phyloP scores from a whole-genome alignment of 371 early-diverging fungal species.

The Mortierella sp. region DNA sequence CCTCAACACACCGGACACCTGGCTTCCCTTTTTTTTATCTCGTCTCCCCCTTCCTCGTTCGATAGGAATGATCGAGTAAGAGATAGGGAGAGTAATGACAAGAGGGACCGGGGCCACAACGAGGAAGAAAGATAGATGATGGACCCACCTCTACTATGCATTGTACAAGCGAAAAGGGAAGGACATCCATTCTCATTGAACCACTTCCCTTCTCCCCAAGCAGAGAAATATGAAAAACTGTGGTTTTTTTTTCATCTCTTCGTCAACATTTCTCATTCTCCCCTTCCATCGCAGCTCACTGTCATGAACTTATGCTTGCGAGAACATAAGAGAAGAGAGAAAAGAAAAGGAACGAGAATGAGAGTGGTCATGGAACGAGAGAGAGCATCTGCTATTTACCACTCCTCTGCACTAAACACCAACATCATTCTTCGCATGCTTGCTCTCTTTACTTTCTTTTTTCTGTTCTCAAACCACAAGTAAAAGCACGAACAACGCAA shows the following conservation, averaged over 20 bases:
- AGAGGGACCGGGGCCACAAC: background rate
- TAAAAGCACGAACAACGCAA: background rate
- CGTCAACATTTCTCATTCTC: background rate
- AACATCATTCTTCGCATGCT: background rate
- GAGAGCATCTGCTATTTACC: background rate
- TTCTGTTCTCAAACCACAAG: background rate
- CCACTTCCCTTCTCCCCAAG: background rate
- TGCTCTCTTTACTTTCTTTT: background rate
- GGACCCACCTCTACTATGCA: background rate
- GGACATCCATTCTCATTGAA: background rate
- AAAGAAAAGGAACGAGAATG: too few species aligned
- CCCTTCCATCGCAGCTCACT: background rate
- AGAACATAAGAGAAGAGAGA: background rate
- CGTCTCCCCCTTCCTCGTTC: background rate
- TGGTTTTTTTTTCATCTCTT: background rate
- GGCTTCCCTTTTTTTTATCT: background rate
- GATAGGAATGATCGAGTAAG: background rate
- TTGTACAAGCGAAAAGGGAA: background rate
- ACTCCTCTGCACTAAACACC: background rate
- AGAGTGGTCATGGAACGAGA: background rate
- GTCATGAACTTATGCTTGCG: background rate
- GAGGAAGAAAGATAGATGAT: background rate
- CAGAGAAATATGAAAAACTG: background rate
- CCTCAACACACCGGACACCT: background rate
- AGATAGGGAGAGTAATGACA: slow-evolving; percentile 10